phyloP scores from a whole-genome alignment of 495 filamentous ascomycete genomes.

The Venustampulla echinocandica region DNA sequence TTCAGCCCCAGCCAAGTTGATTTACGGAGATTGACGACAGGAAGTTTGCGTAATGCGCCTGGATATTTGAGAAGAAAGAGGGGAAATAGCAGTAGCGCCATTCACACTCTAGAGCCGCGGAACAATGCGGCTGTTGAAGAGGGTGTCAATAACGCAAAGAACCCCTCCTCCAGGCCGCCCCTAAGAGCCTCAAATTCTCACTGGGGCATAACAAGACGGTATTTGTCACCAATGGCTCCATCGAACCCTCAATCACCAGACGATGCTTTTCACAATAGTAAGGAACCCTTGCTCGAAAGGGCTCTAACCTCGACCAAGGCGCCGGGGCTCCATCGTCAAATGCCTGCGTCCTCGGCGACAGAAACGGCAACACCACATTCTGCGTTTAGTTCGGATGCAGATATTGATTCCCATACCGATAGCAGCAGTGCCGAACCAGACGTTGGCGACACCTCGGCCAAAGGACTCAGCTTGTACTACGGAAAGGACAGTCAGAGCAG shows the following conservation, averaged over 20 bases:
- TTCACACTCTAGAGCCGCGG: background rate
- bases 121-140: background rate
- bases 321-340: constrained; percentile 7
- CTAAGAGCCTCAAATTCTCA: constrained; percentile 13
- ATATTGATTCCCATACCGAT: constrained; percentile 24
- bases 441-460: background rate
- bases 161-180: constrained; percentile 12
- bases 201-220: background rate
- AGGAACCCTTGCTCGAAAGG: background rate
- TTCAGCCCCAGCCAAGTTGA: constrained; percentile 70
- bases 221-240: background rate
- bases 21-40: constrained; percentile 38
- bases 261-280: no score
- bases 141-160: background rate
- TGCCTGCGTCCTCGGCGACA: constrained; percentile 17
- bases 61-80: constrained; percentile 8
- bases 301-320: background rate
- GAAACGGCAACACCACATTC: constrained; percentile 18
- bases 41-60: constrained; percentile 3
- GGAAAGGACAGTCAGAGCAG: background rate
- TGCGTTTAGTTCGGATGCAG: constrained; percentile 17
- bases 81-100: constrained; percentile 5
- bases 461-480: background rate
- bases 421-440: constrained; percentile 20
- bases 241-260: background rate